A percentile compares a stretch with the other conserved stretches of the same genome.
These are phyloP conservation scores for Elsinoe perseae DNA, from an alignment of 2,329 filamentous ascomycete genomes.

Conservation along the genomic window DNA sequence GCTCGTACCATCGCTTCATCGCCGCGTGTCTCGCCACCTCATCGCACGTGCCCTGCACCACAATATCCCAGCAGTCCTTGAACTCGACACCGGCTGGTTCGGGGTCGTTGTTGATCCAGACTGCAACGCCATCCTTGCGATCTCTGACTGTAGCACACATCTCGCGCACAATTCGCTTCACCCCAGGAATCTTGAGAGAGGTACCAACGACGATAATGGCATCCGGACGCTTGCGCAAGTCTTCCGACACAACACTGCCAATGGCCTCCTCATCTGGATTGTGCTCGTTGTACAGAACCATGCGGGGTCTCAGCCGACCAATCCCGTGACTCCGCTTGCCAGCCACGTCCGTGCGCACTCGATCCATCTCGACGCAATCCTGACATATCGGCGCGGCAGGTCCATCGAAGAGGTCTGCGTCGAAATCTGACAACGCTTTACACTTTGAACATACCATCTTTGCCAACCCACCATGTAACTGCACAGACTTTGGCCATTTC, in stretches of 20 bases:
- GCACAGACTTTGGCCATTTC: constrained; percentile 88
- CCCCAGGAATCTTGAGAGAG: constrained; percentile 88
- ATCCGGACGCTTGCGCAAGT: constrained; percentile 78
- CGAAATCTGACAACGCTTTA: constrained; percentile 64
- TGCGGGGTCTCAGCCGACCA: constrained; percentile 78
- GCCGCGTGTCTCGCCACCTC: constrained; percentile 69
- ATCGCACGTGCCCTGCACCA: constrained; percentile 81
- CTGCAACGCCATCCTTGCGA: constrained; percentile 66
- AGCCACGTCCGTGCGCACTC: constrained; percentile 63
- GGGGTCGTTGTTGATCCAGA: constrained; percentile 89
- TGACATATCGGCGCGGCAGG: constrained; percentile 74
- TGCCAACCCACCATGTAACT: constrained; percentile 84
- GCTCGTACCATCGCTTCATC: constrained; percentile 52
- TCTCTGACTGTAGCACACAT: constrained; percentile 81
- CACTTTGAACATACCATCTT: constrained; percentile 99
- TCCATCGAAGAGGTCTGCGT: constrained; percentile 72
- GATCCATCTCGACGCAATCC: constrained; percentile 65
- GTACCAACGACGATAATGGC: constrained; percentile 93
- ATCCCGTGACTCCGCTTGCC: constrained; percentile 92
- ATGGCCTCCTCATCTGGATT: constrained; percentile 97
- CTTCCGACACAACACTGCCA: constrained; percentile 77
- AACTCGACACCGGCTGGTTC: constrained; percentile 77
- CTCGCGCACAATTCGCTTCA: constrained; percentile 80
- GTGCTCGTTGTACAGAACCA: constrained; percentile 95
- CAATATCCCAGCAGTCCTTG: constrained; percentile 86